These are phyloP conservation scores for Herpetomonas samuelpessoai DNA, from an alignment of 208 protist species.

Conservation along the genomic window DNA sequence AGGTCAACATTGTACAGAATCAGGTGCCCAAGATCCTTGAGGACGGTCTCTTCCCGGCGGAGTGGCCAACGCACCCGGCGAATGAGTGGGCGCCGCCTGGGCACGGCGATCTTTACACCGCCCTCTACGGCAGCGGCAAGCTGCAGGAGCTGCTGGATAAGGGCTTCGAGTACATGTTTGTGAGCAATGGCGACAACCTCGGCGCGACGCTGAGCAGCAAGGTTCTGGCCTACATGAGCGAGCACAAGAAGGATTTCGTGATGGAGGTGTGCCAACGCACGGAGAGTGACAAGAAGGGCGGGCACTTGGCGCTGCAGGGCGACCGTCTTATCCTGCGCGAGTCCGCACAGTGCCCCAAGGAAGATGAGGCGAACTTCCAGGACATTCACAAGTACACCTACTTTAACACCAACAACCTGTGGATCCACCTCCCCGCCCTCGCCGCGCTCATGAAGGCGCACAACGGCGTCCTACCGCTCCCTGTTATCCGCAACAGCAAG, in stretches of 20 bases:
- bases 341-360: slow-evolving; percentile 80
- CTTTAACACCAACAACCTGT: slow-evolving; percentile 99
- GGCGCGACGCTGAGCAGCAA: slow-evolving; percentile 88
- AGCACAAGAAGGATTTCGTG: slow-evolving; percentile 78
- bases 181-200: slow-evolving; percentile 99
- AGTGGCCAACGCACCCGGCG: slow-evolving; percentile 36
- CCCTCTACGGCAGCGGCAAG: slow-evolving; percentile 91
- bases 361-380: slow-evolving; percentile 95
- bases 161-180: slow-evolving; percentile 97
- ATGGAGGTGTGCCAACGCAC: slow-evolving; percentile 92
- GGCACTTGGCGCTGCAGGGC: slow-evolving; percentile 72
- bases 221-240: slow-evolving; percentile 88
- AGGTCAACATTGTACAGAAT: slow-evolving; percentile 84
- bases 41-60: slow-evolving; percentile 54
- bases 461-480: slow-evolving; percentile 60
- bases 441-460: slow-evolving; percentile 61
- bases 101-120: slow-evolving; percentile 98
- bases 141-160: slow-evolving; percentile 71
- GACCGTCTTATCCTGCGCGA: slow-evolving; percentile 83
- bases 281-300: slow-evolving; percentile 92
- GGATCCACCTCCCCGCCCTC: slow-evolving; percentile 93
- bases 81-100: slow-evolving; percentile 98
- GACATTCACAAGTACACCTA: slow-evolving; percentile 96
- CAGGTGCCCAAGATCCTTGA: slow-evolving; percentile 82
- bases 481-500: slow-evolving; percentile 85